Evolutionary conservation across 495 filamentous ascomycete genomes (phyloP), one percentile per base, ranked within the genome.

Genomic region (Cryomyces minteri): DNA sequence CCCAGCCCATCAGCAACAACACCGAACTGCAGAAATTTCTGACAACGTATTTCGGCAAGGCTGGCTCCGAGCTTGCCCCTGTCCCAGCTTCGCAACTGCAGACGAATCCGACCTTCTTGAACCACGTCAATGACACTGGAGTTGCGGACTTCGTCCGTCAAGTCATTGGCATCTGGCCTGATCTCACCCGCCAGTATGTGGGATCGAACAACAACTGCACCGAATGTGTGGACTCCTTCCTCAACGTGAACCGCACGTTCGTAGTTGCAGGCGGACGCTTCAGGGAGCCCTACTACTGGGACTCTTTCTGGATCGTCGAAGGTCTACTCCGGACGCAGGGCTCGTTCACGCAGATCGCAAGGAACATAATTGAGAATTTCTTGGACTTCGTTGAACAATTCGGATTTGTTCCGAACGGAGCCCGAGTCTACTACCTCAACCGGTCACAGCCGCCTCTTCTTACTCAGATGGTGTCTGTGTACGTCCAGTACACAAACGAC

Each of bases 241-340:
- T 58, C n/a, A 53, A 50, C 1, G 18, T 58, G 11, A 56, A 58
- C 34, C 53, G 55, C 33, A 55, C 50, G 2, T 58, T 58, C 41
- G 55, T 58, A 0, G 55, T 58, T 8, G 55, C 55, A 5, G 55
- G 55, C 2, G 55, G 55, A n/a, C 47, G 55, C 9, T 58, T 58
- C 50, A n/a, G 55, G 11, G 55, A 58, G 43, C 44, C 55, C 1
- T 58, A 58, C 43, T 58, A 58, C 37, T 58, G 55, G 55, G 55
- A 58, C 46, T 55, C 53, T 6, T 58, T 53, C 53, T 58, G 50
- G 50, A 45, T 58, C 25, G 43, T 58, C 37, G 50, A 53, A 31
- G 55, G 55, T 11, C 46, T 58, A 4, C 38, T 58, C 6, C 44
- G 53, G 5, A 58, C 55, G 29, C 34, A 51, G 33, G 55, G 55